A percentile compares a stretch with the other conserved stretches of the same genome.
phyloP scores from a whole-genome alignment of 2,329 filamentous ascomycete species.

The Penicillium sp. region DNA sequence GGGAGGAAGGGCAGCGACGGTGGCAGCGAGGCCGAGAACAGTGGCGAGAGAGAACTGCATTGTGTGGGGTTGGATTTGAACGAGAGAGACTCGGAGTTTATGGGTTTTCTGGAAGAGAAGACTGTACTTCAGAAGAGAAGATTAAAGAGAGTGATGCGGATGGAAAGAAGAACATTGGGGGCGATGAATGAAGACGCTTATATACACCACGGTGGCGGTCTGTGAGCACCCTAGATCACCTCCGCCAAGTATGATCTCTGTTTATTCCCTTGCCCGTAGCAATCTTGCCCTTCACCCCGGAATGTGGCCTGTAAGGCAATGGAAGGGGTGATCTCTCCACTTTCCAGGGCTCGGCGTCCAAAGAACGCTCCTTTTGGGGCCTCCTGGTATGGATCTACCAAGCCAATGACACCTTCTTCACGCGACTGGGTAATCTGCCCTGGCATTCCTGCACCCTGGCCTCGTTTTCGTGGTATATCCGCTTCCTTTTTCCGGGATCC shows the following conservation, averaged over 20 bases:
- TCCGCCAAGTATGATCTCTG: conserved; percentile 6
- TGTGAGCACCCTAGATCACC: conserved; percentile 13
- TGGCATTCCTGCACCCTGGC: conserved; percentile 15
- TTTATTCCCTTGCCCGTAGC: conserved; percentile 7
- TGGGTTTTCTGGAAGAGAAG: conserved; percentile 16
- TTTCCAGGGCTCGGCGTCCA: conserved; percentile 6
- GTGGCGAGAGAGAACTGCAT: conserved; percentile 39
- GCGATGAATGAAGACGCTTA: conserved; percentile 26
- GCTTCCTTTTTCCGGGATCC: neutral
- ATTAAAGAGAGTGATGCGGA: conserved; percentile 33
- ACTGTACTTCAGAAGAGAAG: conserved; percentile 28
- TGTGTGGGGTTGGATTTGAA: conserved; percentile 35
- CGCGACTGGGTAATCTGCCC: conserved; percentile 3
- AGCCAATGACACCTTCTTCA: conserved; percentile 8
- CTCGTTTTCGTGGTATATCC: neutral
- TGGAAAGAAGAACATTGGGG: conserved; percentile 23
- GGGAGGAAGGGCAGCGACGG: conserved; percentile 32
- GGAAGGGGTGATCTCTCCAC: conserved; percentile 16
- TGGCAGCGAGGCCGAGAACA: conserved; percentile 36
- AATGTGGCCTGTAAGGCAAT: conserved; percentile 33
- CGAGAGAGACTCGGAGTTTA: conserved; percentile 24
- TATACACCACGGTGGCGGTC: conserved; percentile 33
- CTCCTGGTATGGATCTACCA: conserved; percentile 30
- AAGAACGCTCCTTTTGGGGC: conserved; percentile 3
- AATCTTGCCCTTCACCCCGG: conserved; percentile 23